Conservation (phyloP, 116 monocot species). For the Iris pallida region DNA sequence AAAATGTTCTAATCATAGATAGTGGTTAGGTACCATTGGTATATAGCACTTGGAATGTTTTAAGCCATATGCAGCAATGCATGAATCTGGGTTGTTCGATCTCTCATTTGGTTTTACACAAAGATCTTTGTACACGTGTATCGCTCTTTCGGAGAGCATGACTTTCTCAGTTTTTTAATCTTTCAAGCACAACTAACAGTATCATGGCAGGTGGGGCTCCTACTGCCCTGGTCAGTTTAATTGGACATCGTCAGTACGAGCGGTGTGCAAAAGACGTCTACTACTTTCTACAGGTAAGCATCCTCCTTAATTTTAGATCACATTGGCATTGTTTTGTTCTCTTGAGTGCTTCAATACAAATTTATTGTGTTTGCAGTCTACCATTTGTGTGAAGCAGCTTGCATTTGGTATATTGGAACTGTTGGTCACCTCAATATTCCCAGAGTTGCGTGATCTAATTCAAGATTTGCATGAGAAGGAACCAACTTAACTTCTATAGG, state of each 20-base stretch:
- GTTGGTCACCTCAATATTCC: slow-evolving; percentile 57
- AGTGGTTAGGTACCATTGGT: too few relatives aligned
- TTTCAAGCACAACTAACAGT: too few relatives aligned
- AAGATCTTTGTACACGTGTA: neutral
- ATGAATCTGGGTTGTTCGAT: neutral
- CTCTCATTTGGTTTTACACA: neutral
- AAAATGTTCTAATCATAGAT: too few relatives aligned
- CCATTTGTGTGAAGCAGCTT: slow-evolving; percentile 76
- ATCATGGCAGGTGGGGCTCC: slow-evolving; percentile 73
- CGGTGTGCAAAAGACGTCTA: slow-evolving; percentile 73
- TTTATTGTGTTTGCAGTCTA: slow-evolving; percentile 44
- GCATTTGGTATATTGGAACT: slow-evolving; percentile 65
- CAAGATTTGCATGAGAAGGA: slow-evolving; percentile 55
- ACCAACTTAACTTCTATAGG: too few relatives aligned
- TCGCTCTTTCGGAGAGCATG: neutral
- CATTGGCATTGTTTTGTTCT: neutral
- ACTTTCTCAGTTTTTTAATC: neutral
- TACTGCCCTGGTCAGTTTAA: slow-evolving; percentile 74
- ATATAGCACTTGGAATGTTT: too few relatives aligned
- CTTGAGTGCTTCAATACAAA: neutral
- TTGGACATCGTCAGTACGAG: slow-evolving; percentile 68
- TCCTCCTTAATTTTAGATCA: neutral
- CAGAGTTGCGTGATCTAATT: slow-evolving; percentile 56
- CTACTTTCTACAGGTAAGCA: slow-evolving; percentile 79
- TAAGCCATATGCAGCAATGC: too few relatives aligned